Base-by-base conservation (phyloP, 1,284 basidiomycete species). In the Irpex rosettiformis region DNA sequence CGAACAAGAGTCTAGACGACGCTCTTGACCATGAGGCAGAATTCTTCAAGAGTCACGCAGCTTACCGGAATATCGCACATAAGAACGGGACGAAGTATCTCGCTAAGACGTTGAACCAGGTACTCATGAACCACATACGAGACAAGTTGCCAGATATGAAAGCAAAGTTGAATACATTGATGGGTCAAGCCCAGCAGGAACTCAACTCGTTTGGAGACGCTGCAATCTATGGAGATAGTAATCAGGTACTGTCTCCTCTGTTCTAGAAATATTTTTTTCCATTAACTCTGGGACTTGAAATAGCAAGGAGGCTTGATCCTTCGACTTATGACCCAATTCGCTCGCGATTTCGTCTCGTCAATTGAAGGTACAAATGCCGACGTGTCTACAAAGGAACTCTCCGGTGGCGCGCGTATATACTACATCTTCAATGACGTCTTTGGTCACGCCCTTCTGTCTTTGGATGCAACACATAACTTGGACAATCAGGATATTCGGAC, bases 121-220 rank as follows among this genome's bases (percentile, higher is more conserved):
- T 93, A 42, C 77, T 99, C 61, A 90, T 99, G 86, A 94, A 93
- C 74, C 97, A 99, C 73, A 99, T 99, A 66, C 86, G 97, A 58
- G 97, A 99, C 70, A 98, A 99, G 75, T 80, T 99, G 42, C 97
- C 97, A 0, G 97, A 99, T 74, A 99, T 99, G 97, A 99, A 99
- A 75, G 97, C 97, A 11, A 84, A 96, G 18, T 78, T 99, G 63
- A 99, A 99, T 73, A 99, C 97, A 5, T 78, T 99, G 13, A 99
- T 99, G 94, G 95, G 96, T 10, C 97, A 99, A 76, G 95, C 97
- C 3, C 96, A 98, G 72, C 97, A 99, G 74, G 97, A 99, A 73
- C 83, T 99, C 51, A 94, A 94, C 73, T 88, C 94, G 4, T 98
- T 97, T 69, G 97, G 97, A 27, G 97, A 98, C 71, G 84, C 93